Base-by-base conservation (phyloP, 106 monocot genomes). In the Platanthera guangdongensis region DNA sequence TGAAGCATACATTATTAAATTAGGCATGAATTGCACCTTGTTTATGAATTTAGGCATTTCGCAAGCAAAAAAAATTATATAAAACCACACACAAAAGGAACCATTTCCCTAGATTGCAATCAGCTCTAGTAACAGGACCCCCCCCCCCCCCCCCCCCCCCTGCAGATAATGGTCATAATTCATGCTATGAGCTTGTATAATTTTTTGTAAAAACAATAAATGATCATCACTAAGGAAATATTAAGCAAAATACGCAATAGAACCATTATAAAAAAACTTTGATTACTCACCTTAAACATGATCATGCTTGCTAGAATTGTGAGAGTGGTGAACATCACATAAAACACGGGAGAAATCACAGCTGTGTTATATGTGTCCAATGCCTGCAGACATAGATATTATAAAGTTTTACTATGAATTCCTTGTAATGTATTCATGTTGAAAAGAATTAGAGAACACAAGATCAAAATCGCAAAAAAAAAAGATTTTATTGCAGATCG, bases 251-350 rank as follows among this genome's bases (percentile, higher is more conserved):
- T 67, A 39, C 25, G 5, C 4, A 67, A 11, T 39, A 67, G 67
- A 10, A 25, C 25, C 9, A 39, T 67, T 30, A 67, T 9, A 30
- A 67, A 39, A 39, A 7, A 30, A 8, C 32, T 25, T 67, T 28
- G 39, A 67, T 39, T 72, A 72, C 52, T 83, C 19, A 87, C 87
- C 87, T 87, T 87, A 39, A 84, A 87, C 87, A 87, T 87, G 52
- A 87, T 87, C 83, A 78, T 81, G 84, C 84, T 84, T 57, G 87
- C 87, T 72, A 87, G 21, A 78, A 87, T 87, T 69, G 87, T 87
- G 65, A 87, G 72, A 68, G 72, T 84, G 12, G 87, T 84, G 78
- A 87, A 87, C 87, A 78, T 81, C 65, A 87, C 87, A 73, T 84
- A 87, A 78, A 84, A 83, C 28, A 87, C 87, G 28, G 87, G 87